Conservation (phyloP, 1,284 basidiomycete species). For the Cutaneotrichosporon spelunceum region DNA sequence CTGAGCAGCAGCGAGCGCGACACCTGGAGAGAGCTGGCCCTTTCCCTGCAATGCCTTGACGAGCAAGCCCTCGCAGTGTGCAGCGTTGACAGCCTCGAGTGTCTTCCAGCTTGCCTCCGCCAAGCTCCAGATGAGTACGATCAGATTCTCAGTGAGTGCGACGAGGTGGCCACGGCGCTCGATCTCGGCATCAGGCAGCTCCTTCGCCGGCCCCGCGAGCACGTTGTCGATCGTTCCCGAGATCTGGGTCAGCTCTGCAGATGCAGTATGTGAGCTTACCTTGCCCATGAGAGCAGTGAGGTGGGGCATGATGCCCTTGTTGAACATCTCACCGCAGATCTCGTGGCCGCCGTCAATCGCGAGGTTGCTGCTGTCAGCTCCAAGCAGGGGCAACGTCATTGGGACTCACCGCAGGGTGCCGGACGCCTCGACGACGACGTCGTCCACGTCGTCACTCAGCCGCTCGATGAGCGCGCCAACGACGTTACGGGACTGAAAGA, state of each 20-base stretch:
- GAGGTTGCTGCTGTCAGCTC: conserved; percentile 64
- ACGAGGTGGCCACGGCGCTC: conserved; percentile 69
- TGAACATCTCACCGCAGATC: conserved; percentile 93
- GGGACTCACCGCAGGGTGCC: conserved; percentile 68
- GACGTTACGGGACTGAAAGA: conserved; percentile 85
- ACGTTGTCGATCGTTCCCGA: conserved; percentile 68
- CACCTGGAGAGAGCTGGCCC: conserved; percentile 63
- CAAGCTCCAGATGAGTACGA: conserved; percentile 87
- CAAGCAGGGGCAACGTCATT: background rate
- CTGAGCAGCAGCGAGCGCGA: conserved; percentile 77
- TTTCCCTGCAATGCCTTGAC: conserved; percentile 74
- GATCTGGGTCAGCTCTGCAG: conserved; percentile 58
- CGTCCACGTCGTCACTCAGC: conserved; percentile 76
- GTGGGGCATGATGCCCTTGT: conserved; percentile 79
- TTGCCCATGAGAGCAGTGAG: conserved; percentile 43
- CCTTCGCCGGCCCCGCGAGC: conserved; percentile 49
- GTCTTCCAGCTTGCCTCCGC: conserved; percentile 82
- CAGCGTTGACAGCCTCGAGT: conserved; percentile 75
- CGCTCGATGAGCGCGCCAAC: conserved; percentile 80
- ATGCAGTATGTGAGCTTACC: conserved; percentile 28
- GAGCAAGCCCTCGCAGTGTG: conserved; percentile 70
- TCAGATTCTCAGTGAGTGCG: conserved; percentile 82
- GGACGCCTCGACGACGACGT: conserved; percentile 78
- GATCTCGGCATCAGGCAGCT: conserved; percentile 57
- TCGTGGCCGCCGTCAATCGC: conserved; percentile 91